Evolutionary conservation across 768 basidiomycete genomes (phyloP).

Genomic region (Mycena galericulata): DNA sequence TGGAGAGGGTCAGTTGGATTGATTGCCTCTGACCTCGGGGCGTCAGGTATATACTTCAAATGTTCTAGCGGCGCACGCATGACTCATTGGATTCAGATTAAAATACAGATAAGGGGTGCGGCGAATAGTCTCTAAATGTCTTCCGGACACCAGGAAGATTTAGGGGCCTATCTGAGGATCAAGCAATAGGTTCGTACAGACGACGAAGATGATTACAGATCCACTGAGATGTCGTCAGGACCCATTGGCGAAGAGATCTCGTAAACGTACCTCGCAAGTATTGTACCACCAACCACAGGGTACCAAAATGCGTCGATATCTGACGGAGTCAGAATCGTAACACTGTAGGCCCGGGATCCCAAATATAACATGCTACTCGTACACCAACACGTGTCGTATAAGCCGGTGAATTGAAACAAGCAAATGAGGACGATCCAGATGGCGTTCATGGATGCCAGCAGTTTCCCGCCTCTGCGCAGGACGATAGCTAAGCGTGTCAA

Average conservation of each 20-base stretch:
- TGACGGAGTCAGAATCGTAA: background rate
- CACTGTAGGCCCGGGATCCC: background rate
- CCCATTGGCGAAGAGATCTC: background rate
- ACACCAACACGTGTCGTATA: conserved; percentile 11
- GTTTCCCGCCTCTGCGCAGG: conserved; percentile 35
- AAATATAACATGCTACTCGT: background rate
- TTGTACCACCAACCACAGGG: background rate
- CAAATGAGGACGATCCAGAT: conserved; percentile 13
- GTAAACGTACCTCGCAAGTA: conserved; percentile 9
- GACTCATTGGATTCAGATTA: no score
- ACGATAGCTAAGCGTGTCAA: conserved; percentile 35
- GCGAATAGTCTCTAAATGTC: no score
- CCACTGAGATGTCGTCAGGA: background rate
- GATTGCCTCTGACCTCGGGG: no score
- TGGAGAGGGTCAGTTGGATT: no score
- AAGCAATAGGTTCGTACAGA: background rate
- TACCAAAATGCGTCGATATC: conserved; percentile 1
- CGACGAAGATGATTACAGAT: background rate
- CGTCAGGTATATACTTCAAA: no score
- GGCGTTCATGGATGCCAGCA: conserved; percentile 9
- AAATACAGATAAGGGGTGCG: no score
- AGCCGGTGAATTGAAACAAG: conserved; percentile 6
- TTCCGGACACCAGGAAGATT: no score
- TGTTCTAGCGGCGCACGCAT: no score
- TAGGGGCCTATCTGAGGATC: no score